These are phyloP conservation scores for Blastomyces percursus DNA, from an alignment of 2,329 filamentous ascomycete species.

Conservation along the genomic window DNA sequence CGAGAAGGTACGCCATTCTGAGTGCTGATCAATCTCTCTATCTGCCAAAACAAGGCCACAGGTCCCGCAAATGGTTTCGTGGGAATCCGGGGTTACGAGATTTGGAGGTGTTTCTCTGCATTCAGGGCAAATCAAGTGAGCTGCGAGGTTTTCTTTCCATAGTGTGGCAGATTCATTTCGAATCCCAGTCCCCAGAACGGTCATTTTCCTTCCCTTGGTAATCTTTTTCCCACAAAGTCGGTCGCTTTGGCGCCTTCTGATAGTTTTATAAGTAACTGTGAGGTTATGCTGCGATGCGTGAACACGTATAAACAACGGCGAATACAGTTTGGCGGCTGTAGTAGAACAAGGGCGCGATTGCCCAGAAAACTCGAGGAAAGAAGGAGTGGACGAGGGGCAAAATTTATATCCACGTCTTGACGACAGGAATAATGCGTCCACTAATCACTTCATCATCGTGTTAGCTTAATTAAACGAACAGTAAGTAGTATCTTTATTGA, in stretches of 20 bases:
- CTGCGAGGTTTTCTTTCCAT: conserved; percentile 78
- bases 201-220: conserved; percentile 28
- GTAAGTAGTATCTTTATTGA: conserved; percentile 11
- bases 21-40: conserved; percentile 87
- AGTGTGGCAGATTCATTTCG: conserved; percentile 32
- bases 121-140: conserved; percentile 75
- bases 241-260: conserved; percentile 34
- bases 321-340: conserved; percentile 55
- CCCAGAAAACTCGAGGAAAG: conserved; percentile 4
- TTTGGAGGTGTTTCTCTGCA: conserved; percentile 90
- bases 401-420: conserved; percentile 7
- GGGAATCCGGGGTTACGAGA: conserved; percentile 82
- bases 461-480: conserved; percentile 21
- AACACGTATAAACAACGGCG: conserved; percentile 55
- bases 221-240: conserved; percentile 20
- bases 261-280: conserved; percentile 32
- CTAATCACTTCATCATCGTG: conserved; percentile 22
- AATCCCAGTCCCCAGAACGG: conserved; percentile 33
- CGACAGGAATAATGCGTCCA: conserved; percentile 20
- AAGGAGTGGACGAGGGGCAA: conserved; percentile 17
- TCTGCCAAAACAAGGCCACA: conserved; percentile 87
- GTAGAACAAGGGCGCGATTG: not conserved
- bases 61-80: conserved; percentile 82
- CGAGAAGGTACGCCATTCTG: conserved; percentile 97
- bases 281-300: conserved; percentile 40